phyloP scores from a whole-genome alignment of 257 asterid species.

The Solanum gracilifrons region DNA sequence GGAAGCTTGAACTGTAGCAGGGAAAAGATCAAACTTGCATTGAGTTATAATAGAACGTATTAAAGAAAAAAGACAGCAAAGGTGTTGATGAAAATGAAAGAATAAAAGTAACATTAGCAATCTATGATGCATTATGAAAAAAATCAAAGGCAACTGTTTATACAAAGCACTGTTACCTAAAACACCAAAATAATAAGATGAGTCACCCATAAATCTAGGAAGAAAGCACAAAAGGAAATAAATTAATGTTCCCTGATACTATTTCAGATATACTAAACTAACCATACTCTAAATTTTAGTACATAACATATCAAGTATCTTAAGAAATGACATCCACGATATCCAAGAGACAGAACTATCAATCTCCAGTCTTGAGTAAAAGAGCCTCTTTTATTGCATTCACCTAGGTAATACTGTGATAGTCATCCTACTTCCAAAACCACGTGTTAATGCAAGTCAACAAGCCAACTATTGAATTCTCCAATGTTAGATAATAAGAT shows the following conservation, averaged over 20 bases:
- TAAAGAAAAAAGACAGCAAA: neutral
- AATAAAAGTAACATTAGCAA: neutral
- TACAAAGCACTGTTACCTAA: neutral
- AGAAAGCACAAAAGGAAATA: neutral
- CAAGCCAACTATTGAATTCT: conserved; percentile 7
- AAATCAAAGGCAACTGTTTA: neutral
- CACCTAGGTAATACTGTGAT: neutral
- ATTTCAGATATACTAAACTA: neutral
- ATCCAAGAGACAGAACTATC: neutral
- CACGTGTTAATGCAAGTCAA: conserved; percentile 3
- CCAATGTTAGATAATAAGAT: conserved; percentile 6
- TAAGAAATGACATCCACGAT: neutral
- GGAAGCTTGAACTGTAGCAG: neutral
- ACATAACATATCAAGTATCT: neutral
- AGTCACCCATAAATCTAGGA: neutral
- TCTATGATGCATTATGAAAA: neutral
- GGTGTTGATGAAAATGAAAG: neutral
- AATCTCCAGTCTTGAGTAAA: neutral
- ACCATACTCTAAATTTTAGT: neutral
- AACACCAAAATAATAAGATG: neutral
- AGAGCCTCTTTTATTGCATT: neutral
- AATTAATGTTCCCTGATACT: neutral
- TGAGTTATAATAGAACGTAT: neutral
- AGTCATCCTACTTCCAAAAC: conserved; percentile 2
- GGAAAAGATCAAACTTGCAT: neutral